A percentile compares a stretch with the other conserved stretches of the same genome.
Conservation (phyloP, 768 basidiomycete species). For the Lyophyllum atratum region DNA sequence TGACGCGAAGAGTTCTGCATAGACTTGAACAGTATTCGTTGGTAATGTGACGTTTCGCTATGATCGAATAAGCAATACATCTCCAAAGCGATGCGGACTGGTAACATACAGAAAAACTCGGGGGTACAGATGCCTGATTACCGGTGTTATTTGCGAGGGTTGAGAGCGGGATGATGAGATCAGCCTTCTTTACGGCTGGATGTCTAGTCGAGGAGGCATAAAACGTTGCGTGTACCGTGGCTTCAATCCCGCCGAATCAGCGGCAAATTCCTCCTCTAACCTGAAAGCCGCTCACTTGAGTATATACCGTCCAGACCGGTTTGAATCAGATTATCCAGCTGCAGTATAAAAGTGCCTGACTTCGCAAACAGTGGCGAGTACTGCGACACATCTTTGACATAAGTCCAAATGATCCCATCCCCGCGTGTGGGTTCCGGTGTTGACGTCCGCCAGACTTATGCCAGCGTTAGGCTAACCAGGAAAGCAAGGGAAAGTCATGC, state of each 20-base stretch:
- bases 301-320: slow-evolving; percentile 65
- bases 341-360: slow-evolving; percentile 68
- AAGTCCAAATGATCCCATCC: slow-evolving; percentile 79
- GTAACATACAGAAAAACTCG: slow-evolving; percentile 59
- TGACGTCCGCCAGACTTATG: slow-evolving; percentile 75
- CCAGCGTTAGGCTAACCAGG: not conserved
- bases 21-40: slow-evolving; percentile 64
- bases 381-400: slow-evolving; percentile 72
- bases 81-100: not conserved
- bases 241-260: slow-evolving; percentile 31
- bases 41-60: slow-evolving; percentile 73
- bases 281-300: slow-evolving; percentile 48
- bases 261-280: not conserved
- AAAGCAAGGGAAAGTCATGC: too few species aligned
- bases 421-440: slow-evolving; percentile 72
- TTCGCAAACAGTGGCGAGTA: slow-evolving; percentile 72
- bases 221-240: slow-evolving; percentile 71
- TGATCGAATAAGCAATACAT: not conserved
- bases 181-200: slow-evolving; percentile 60
- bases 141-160: slow-evolving; percentile 63
- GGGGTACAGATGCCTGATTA: slow-evolving; percentile 77
- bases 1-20: slow-evolving; percentile 73
- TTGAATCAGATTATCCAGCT: slow-evolving; percentile 70
- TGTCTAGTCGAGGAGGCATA: slow-evolving; percentile 58
- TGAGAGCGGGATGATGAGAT: slow-evolving; percentile 70